phyloP scores from a whole-genome alignment of 805 yeast genomes.

The Blastobotrys parvus region DNA sequence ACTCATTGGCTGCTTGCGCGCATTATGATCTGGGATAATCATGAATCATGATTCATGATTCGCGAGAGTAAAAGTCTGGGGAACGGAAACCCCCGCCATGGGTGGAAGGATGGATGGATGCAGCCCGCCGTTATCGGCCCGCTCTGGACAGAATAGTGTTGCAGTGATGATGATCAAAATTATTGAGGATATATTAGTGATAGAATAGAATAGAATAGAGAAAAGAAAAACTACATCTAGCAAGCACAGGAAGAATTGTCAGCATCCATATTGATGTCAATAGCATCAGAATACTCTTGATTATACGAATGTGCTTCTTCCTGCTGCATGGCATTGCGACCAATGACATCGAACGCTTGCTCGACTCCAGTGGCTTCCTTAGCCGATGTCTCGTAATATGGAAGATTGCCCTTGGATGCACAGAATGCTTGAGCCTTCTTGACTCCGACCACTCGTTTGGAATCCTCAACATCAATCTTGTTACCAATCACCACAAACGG shows the following conservation, averaged over 20 bases:
- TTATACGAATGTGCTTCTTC: slow-evolving; percentile 85
- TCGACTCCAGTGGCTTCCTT: slow-evolving; percentile 94
- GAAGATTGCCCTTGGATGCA: slow-evolving; percentile 64
- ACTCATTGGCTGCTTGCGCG: no score
- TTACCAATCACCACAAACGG: slow-evolving; percentile 94
- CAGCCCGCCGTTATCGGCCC: no score
- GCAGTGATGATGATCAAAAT: no score
- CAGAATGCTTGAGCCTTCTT: slow-evolving; percentile 57
- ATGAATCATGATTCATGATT: no score
- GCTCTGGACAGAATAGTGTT: no score
- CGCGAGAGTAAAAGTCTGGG: no score
- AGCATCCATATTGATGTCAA: slow-evolving; percentile 84
- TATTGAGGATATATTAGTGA: background rate
- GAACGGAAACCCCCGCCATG: no score
- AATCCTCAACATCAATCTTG: slow-evolving; percentile 89
- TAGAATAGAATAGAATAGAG: background rate
- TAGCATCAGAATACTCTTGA: slow-evolving; percentile 94
- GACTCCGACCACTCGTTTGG: slow-evolving; percentile 62
- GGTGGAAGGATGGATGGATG: no score
- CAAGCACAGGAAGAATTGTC: slow-evolving; percentile 74
- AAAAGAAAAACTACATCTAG: slow-evolving; percentile 24
- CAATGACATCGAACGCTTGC: slow-evolving; percentile 91
- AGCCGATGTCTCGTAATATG: slow-evolving; percentile 96
- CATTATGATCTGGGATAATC: no score
- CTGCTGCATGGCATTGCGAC: slow-evolving; percentile 91